Evolutionary conservation across 2,329 filamentous ascomycete species (phyloP).

Genomic region (Elsinoe perseae): DNA sequence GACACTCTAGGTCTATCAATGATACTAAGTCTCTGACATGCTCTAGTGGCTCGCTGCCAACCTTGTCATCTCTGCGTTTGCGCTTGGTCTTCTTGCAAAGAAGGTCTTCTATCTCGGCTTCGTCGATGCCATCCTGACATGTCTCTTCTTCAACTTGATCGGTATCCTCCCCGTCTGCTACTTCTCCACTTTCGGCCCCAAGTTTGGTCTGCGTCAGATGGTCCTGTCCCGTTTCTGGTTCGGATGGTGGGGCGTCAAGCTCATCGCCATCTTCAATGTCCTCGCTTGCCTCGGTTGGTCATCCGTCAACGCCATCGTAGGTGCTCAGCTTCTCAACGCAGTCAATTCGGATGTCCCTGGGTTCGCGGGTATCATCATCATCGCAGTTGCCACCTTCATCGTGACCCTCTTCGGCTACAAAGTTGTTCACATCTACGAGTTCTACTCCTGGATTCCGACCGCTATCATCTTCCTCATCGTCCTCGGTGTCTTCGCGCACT

Average conservation of each 20-base stretch:
- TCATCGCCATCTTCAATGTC: conserved; percentile 61
- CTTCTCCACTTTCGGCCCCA: conserved; percentile 69
- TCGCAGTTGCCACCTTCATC: conserved; percentile 58
- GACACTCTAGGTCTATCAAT: conserved; percentile 13
- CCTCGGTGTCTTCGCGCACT: conserved; percentile 59
- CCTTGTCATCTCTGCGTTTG: conserved; percentile 69
- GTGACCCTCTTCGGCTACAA: conserved; percentile 70
- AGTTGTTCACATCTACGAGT: conserved; percentile 69
- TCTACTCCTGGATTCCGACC: conserved; percentile 65
- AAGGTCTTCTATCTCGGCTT: conserved; percentile 64
- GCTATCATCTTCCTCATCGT: conserved; percentile 67
- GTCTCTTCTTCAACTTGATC: conserved; percentile 68
- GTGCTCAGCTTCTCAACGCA: conserved; percentile 67
- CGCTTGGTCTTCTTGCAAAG: conserved; percentile 64
- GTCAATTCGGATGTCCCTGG: conserved; percentile 64
- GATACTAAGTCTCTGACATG: conserved; percentile 17
- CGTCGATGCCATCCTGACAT: conserved; percentile 61
- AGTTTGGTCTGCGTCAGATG: conserved; percentile 71
- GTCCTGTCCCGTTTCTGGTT: conserved; percentile 72
- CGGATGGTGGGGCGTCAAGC: conserved; percentile 61
- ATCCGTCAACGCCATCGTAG: conserved; percentile 70
- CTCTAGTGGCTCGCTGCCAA: conserved; percentile 67
- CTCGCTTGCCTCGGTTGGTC: conserved; percentile 68
- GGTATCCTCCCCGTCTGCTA: conserved; percentile 66
- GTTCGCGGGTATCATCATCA: conserved; percentile 66